Conservation (phyloP, 1,284 basidiomycete genomes). For the Leccinum laetum region DNA sequence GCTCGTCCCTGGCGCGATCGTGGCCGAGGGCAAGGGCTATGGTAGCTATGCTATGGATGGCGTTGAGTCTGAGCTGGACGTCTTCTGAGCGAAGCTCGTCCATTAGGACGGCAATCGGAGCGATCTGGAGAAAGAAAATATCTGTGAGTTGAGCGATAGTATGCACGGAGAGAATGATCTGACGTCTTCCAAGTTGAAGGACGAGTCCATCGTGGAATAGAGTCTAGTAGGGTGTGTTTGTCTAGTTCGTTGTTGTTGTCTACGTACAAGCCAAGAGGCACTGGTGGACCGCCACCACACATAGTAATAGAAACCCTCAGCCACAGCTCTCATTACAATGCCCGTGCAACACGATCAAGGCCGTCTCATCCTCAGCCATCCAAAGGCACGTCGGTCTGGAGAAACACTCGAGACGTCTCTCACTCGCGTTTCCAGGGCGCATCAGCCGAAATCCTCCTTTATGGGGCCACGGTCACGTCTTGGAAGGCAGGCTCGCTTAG, state of each 20-base stretch:
- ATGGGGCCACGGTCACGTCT: slow-evolving; percentile 82
- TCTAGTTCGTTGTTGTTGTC: not conserved
- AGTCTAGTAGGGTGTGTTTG: not conserved
- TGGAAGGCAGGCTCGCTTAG: slow-evolving; percentile 57
- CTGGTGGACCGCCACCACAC: not conserved
- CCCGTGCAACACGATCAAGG: slow-evolving; percentile 44
- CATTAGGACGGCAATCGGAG: slow-evolving; percentile 88
- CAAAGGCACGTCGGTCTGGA: slow-evolving; percentile 40
- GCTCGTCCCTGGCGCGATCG: slow-evolving; percentile 93
- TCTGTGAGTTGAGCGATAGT: slow-evolving; percentile 17
- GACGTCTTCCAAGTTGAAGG: slow-evolving; percentile 59
- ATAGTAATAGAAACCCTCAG: slow-evolving; percentile 13
- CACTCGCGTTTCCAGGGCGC: slow-evolving; percentile 54
- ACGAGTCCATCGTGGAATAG: slow-evolving; percentile 55
- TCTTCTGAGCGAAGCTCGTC: slow-evolving; percentile 97
- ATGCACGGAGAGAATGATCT: slow-evolving; percentile 25
- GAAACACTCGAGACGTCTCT: not conserved
- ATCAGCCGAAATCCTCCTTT: slow-evolving; percentile 69
- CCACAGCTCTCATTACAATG: slow-evolving; percentile 32
- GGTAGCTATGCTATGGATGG: slow-evolving; percentile 97
- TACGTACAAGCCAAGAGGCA: not conserved
- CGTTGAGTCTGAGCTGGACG: slow-evolving; percentile 92
- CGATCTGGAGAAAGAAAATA: slow-evolving; percentile 51
- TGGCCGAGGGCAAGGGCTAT: slow-evolving; percentile 98
- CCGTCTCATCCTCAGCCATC: slow-evolving; percentile 49